phyloP scores from a whole-genome alignment of 192 early-diverging fungal genomes.

The Coemansia sp. region DNA sequence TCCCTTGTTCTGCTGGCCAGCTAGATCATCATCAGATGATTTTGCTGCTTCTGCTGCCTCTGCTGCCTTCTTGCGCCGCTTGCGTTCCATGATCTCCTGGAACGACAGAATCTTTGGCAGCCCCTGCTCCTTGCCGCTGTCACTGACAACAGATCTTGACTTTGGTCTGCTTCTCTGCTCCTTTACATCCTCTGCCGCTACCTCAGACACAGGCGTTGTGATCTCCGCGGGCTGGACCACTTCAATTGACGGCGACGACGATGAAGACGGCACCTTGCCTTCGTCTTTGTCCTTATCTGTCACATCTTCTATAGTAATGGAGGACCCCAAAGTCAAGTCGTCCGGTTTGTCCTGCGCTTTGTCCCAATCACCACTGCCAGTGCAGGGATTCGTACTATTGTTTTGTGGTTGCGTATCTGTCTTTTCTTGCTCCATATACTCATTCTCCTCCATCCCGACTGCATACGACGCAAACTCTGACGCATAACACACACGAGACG shows the following conservation, averaged over 20 bases:
- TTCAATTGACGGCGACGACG: neutral
- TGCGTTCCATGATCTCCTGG: constrained; percentile 42
- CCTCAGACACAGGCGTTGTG: neutral
- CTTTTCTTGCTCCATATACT: neutral
- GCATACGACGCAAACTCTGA: constrained; percentile 17
- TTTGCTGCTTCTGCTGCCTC: neutral
- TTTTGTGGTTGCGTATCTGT: neutral
- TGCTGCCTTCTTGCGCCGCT: constrained; percentile 34
- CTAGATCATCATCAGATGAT: neutral
- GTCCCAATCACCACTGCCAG: neutral
- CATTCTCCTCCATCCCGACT: neutral
- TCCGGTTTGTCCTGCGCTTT: neutral
- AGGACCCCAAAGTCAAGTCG: neutral
- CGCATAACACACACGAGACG: constrained; percentile 25
- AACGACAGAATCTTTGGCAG: constrained; percentile 37
- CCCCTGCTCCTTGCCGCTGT: neutral
- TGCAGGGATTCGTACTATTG: neutral
- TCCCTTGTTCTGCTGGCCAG: neutral
- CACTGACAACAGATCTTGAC: neutral
- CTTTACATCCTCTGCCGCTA: neutral
- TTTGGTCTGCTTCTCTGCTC: neutral
- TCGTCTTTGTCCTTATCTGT: neutral
- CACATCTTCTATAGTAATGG: constrained; percentile 1
- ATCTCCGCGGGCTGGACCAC: neutral
- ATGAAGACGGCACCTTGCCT: neutral